Evolutionary conservation across 2,329 filamentous ascomycete species (phyloP).

Genomic region (Neonectria punicea): DNA sequence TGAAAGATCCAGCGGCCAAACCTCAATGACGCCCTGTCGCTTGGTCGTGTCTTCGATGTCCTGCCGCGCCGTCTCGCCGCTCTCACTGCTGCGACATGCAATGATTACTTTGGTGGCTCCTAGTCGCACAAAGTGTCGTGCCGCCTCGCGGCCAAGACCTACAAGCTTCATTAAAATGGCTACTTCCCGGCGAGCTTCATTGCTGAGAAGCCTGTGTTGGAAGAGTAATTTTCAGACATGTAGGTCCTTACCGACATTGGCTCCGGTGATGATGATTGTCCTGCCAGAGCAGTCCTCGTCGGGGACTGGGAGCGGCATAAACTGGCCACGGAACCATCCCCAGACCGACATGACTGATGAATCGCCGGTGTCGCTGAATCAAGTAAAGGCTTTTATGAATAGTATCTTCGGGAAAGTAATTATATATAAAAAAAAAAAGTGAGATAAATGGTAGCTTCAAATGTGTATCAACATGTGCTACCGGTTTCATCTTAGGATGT

Average conservation of each 20-base stretch:
- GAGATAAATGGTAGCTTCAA: background rate
- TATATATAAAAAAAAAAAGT: too few relatives aligned
- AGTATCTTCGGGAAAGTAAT: background rate
- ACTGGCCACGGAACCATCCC: slow-evolving; percentile 32
- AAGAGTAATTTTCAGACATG: background rate
- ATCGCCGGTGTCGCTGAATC: background rate
- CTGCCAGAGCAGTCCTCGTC: slow-evolving; percentile 48
- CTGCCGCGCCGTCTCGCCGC: slow-evolving; percentile 53
- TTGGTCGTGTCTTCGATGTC: slow-evolving; percentile 48
- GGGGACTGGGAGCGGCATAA: slow-evolving; percentile 45
- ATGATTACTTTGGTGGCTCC: slow-evolving; percentile 55
- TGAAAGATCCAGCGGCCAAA: slow-evolving; percentile 58
- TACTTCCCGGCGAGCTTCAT: background rate
- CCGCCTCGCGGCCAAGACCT: slow-evolving; percentile 56
- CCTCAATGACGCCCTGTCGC: slow-evolving; percentile 46
- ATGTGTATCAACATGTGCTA: background rate
- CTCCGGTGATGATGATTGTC: slow-evolving; percentile 56
- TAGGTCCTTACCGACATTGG: slow-evolving; percentile 46
- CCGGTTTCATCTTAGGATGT: background rate
- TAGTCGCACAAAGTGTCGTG: slow-evolving; percentile 53
- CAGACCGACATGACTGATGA: slow-evolving; percentile 17
- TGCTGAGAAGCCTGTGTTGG: background rate
- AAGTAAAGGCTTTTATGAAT: background rate
- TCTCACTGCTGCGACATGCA: slow-evolving; percentile 51
- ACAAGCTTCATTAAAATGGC: background rate